phyloP scores from a whole-genome alignment of 2,329 filamentous ascomycete species.

The Teratosphaeria nubilosa region DNA sequence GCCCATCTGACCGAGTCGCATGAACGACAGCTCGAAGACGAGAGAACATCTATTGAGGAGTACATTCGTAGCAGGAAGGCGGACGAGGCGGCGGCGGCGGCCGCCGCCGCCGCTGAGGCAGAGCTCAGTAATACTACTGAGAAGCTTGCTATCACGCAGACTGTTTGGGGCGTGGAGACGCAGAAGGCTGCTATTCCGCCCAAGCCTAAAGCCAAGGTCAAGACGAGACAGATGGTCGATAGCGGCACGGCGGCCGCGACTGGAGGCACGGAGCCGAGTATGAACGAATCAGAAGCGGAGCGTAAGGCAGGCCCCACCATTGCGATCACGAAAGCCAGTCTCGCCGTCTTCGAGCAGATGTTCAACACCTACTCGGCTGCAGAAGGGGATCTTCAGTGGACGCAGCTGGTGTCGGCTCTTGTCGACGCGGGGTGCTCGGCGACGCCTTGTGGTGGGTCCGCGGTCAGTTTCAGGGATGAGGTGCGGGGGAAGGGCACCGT shows the following conservation, averaged over 20 bases:
- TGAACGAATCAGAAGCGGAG: no score
- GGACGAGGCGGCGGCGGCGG: background rate
- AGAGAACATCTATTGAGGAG: background rate
- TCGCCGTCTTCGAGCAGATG: constrained; percentile 3
- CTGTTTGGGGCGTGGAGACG: background rate
- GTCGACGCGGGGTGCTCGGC: constrained; percentile 5
- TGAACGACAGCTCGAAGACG: background rate
- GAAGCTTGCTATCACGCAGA: background rate
- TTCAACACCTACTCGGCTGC: background rate
- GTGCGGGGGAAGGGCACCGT: background rate
- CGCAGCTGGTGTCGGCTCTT: constrained; percentile 3
- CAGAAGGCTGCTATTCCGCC: background rate
- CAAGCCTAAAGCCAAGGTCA: background rate
- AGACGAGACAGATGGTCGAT: no score
- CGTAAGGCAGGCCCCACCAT: background rate
- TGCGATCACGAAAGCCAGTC: background rate
- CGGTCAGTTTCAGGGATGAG: constrained; percentile 2
- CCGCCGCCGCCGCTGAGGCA: no score
- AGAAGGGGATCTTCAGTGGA: constrained; percentile 1
- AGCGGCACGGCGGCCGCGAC: background rate
- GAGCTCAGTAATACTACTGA: background rate
- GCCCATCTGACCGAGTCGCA: background rate
- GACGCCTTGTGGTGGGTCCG: constrained; percentile 2
- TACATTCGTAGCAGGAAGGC: background rate
- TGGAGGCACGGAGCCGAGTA: no score